Evolutionary conservation across 1,139 yeast species (phyloP), one percentile per base, ranked within the genome.

Genomic region (Saccharomyces hybrid): DNA sequence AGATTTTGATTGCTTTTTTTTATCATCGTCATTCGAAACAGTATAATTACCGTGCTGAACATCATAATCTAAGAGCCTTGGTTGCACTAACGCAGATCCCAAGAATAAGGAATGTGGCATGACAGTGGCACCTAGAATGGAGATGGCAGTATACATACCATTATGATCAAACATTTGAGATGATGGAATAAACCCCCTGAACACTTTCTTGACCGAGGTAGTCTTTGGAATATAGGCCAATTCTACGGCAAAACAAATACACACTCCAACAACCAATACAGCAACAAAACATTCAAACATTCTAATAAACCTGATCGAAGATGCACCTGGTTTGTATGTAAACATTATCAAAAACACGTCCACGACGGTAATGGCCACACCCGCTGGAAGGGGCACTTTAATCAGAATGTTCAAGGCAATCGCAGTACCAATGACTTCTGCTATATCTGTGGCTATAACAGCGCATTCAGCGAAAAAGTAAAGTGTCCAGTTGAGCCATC

Each of bases 361-460:
- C 2, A 79, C 76, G 41, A 85, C 78, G 2, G 95, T 86, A 50
- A 87, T 75, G 9, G 77, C 81, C 7, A 87, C 89, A 55, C 95
- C 95, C 0, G 91, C 93, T 8, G 90, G 84, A 41, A 88, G 73
- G 0, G 95, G 95, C 14, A 88, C 75, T 52, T 77, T 77, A 49
- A 86, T 63, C 57, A 88, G 74, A 53, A 88, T 83, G 64, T 88
- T 86, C 57, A 88, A 73, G 0, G 95, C 93, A 62, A 88, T 82
- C 3, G 95, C 95, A n/a, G 89, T 81, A 63, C 95, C 96, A 54
- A 88, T 86, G 34, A 88, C 95, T 65, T 88, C 96, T 2, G 95
- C 95, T 8, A 88, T 78, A 74, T 88, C 95, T 0, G 95, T 88
- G 1, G 95, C 89, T 52, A 88, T 80, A 56, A 88, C 87, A 32